Conservation (phyloP, 2,329 filamentous ascomycete genomes). For the Fusarium torreyae region DNA sequence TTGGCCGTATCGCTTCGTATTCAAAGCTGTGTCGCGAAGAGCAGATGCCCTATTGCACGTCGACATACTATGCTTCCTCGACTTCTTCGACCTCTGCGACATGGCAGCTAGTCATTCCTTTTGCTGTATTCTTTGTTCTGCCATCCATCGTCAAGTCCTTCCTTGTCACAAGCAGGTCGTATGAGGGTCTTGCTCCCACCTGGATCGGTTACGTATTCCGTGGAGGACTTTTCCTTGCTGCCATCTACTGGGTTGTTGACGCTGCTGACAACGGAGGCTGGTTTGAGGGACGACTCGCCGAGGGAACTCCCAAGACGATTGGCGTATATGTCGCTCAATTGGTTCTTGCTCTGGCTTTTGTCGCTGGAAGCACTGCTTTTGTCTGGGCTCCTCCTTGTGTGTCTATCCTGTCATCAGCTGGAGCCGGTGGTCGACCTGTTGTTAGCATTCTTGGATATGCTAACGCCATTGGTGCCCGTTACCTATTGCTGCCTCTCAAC, state of each 20-base stretch:
- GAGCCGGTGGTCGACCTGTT: conserved; percentile 63
- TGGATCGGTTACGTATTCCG: conserved; percentile 90
- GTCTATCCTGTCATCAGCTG: conserved; percentile 73
- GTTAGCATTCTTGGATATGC: conserved; percentile 91
- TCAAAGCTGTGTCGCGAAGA: conserved; percentile 96
- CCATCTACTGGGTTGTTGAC: conserved; percentile 90
- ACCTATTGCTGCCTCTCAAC: conserved; percentile 86
- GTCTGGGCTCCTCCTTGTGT: conserved; percentile 89
- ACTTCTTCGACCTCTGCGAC: conserved; percentile 92
- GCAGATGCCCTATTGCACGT: conserved; percentile 96
- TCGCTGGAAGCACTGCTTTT: conserved; percentile 88
- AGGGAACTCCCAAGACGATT: conserved; percentile 77
- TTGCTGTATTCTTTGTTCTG: conserved; percentile 78
- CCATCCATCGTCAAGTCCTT: conserved; percentile 85
- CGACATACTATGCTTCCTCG: conserved; percentile 94
- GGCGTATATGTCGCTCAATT: conserved; percentile 86
- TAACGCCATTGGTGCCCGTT: conserved; percentile 93
- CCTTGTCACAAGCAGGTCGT: conserved; percentile 85
- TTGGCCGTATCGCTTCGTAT: conserved; percentile 85
- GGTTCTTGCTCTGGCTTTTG: conserved; percentile 83
- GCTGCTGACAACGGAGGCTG: conserved; percentile 89
- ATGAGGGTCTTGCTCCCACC: conserved; percentile 85
- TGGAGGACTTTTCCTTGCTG: conserved; percentile 79
- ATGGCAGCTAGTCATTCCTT: conserved; percentile 89
- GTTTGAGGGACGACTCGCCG: conserved; percentile 71